A percentile compares a stretch with the other conserved stretches of the same genome.
Conservation (phyloP, 495 filamentous ascomycete genomes). For the Aspergillus incahuasiensis region DNA sequence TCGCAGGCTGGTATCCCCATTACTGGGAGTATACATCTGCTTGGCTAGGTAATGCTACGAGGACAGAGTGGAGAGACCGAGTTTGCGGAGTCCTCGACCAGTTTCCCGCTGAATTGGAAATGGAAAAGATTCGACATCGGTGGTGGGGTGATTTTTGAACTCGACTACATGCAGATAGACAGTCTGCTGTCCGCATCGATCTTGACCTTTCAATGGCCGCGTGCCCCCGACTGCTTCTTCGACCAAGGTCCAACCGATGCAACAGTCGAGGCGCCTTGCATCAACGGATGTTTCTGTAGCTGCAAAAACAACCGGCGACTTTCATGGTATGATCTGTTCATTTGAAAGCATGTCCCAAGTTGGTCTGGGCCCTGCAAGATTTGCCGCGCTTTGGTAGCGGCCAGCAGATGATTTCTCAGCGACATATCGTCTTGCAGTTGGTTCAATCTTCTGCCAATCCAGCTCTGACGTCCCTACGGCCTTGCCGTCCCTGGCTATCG, state of each 20-base stretch:
- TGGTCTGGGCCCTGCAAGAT: conserved; percentile 23
- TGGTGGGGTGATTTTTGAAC: background rate
- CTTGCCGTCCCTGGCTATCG: conserved; percentile 20
- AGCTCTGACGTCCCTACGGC: conserved; percentile 28
- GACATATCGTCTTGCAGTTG: conserved; percentile 28
- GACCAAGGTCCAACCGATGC: background rate
- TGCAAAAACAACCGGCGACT: background rate
- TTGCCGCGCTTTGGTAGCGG: conserved; percentile 25
- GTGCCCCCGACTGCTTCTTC: background rate
- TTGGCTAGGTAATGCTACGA: background rate
- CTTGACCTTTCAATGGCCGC: background rate
- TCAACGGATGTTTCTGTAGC: background rate
- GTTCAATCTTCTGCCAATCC: conserved; percentile 32
- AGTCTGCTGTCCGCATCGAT: background rate
- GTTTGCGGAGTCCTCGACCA: background rate
- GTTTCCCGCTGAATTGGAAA: background rate
- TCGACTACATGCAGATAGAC: background rate
- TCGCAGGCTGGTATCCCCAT: conserved; percentile 39
- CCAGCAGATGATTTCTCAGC: conserved; percentile 26
- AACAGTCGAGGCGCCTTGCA: background rate
- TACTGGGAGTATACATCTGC: conserved; percentile 39
- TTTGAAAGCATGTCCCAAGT: conserved; percentile 34
- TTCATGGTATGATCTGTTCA: conserved; percentile 23
- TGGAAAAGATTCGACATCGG: conserved; percentile 1
- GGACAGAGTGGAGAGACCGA: background rate